These are phyloP conservation scores for Dothistroma pini DNA, from an alignment of 2,329 filamentous ascomycete genomes.

Conservation along the genomic window DNA sequence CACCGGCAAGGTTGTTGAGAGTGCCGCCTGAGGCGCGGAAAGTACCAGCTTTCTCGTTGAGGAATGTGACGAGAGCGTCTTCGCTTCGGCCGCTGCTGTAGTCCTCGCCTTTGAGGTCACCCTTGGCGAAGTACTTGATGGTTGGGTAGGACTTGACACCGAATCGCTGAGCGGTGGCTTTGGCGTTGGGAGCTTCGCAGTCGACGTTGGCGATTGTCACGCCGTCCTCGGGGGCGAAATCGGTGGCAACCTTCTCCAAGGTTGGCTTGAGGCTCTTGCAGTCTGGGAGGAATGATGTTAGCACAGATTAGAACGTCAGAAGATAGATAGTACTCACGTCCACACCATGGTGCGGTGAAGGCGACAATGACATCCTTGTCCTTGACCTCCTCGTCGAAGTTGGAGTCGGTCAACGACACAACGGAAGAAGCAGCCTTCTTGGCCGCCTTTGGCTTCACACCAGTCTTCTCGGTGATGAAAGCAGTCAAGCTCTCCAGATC, in stretches of 20 bases:
- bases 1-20: conserved; percentile 75
- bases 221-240: conserved; percentile 71
- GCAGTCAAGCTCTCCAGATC: conserved; percentile 79
- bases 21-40: conserved; percentile 78
- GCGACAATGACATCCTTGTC: conserved; percentile 91
- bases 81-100: conserved; percentile 78
- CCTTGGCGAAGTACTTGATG: conserved; percentile 95
- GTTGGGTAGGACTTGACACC: conserved; percentile 87
- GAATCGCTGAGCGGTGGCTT: conserved; percentile 70
- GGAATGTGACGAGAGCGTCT: conserved; percentile 69
- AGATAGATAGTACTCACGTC: conserved; percentile 65
- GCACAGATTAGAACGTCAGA: background rate
- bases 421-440: conserved; percentile 70
- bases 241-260: conserved; percentile 82
- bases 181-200: conserved; percentile 81
- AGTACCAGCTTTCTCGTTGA: conserved; percentile 87
- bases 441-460: conserved; percentile 74
- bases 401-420: conserved; percentile 72
- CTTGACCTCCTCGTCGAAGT: conserved; percentile 74
- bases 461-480: conserved; percentile 85
- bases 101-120: conserved; percentile 64
- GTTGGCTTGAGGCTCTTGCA: conserved; percentile 90
- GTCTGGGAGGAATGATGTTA: conserved; percentile 54
- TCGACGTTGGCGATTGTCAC: conserved; percentile 95
- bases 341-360: conserved; percentile 98